A percentile compares a stretch with the other conserved stretches of the same genome.
Evolutionary conservation across 78 protist genomes (phyloP).

Genomic region (slime mould (Dictyostelium discoideum)): dicty_2.7 NC_007088.5:7635501-7636000

Average conservation of each 20-base stretch:
- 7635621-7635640: conserved; percentile 96
- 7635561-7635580: conserved; percentile 97
- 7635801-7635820: conserved; percentile 92
- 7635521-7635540: conserved; percentile 96
- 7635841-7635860: conserved; percentile 92
- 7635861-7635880: conserved; percentile 85
- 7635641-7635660: conserved; percentile 96
- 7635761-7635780: conserved; percentile 27
- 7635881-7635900: conserved; percentile 66
- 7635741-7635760: conserved; percentile 93
- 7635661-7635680: conserved; percentile 96
- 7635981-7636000: conserved; percentile 68
- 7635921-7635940: neutral
- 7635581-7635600: conserved; percentile 91
- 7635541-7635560: conserved; percentile 97
- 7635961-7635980: conserved; percentile 46
- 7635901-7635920: conserved; percentile 47
- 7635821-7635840: conserved; percentile 97
- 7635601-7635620: conserved; percentile 87
- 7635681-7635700: conserved; percentile 81
- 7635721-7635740: conserved; percentile 95
- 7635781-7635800: conserved; percentile 84
- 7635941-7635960: conserved; percentile 41
- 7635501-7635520: conserved; percentile 98
- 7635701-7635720: conserved; percentile 96